Base-by-base conservation (phyloP, 2,329 filamentous ascomycete genomes). In the Aaosphaeria pasadenensis region DNA sequence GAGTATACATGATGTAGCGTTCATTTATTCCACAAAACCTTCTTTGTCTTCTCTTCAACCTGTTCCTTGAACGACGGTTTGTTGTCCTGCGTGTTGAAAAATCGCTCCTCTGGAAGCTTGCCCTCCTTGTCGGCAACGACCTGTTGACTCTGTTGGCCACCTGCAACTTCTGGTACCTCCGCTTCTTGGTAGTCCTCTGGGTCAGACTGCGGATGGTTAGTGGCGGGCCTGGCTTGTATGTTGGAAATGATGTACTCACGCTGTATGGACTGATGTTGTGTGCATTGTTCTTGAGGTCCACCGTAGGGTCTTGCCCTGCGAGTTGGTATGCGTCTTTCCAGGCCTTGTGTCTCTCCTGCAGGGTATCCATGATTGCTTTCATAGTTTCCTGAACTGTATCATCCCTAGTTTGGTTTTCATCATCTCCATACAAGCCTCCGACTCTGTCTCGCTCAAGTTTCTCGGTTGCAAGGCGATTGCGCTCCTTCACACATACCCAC, bases 401-500 rank as follows among this genome's bases (percentile, higher is more conserved):
- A 49, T 90, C 81, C 54, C 94, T 82, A 39, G 73, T 65, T 17
- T 77, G 72, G 39, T 81, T 77, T 74, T 95, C 89, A 40, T 75
- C 76, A 29, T 85, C 80, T 57, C 92, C 92, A 63, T 88, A 94
- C 30, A 86, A 84, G 43, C 89, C 78, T 55, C 86, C 77, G 47
- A 88, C 66, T 57, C 87, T 81, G 30, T 75, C 65, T 60, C 89
- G 80, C 75, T 95, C 90, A 48, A 78, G 71, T 45, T 78, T 78
- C 57, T 87, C 85, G 30, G 95, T 97, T n/a, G 84, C 79, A 59
- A 97, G 83, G 58, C 89, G 83, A 73, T 99, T 99, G 62, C 88
- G 80, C 75, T 99, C 94, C 74, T 89, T 91, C 51, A 87, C 81
- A 69, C 94, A 97, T 47, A 91, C 82, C 90, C 91, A 99, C 91